phyloP scores from a whole-genome alignment of 2,329 filamentous ascomycete species.

The Dendrostoma leiphaemia region DNA sequence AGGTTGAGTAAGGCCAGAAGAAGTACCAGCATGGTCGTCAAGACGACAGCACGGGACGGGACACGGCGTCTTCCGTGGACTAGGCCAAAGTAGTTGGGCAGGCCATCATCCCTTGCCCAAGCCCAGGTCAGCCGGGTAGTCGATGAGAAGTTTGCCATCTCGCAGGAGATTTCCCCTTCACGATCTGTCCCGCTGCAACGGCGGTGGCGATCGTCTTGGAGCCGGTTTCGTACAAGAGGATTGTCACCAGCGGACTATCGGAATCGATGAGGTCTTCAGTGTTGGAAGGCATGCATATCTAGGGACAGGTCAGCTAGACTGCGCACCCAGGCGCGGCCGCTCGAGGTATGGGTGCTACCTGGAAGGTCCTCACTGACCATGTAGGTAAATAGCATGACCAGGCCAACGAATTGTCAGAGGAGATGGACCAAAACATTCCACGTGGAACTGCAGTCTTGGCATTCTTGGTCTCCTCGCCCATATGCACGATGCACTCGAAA shows the following conservation, averaged over 20 bases:
- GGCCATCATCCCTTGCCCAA: constrained; percentile 45
- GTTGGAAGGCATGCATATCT: constrained; percentile 37
- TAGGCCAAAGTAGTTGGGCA: constrained; percentile 13
- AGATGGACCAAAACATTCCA: constrained; percentile 41
- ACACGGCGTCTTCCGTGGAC: constrained; percentile 31
- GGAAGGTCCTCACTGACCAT: too few relatives aligned
- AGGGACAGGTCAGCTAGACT: not conserved
- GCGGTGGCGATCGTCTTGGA: constrained; percentile 38
- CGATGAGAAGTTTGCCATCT: constrained; percentile 42
- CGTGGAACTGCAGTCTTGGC: constrained; percentile 44
- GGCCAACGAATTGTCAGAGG: constrained; percentile 41
- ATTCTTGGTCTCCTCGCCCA: constrained; percentile 43
- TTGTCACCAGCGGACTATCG: constrained; percentile 40
- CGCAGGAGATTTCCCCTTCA: constrained; percentile 37
- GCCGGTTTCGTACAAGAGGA: constrained; percentile 37
- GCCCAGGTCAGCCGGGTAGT: constrained; percentile 48
- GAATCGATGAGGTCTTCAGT: constrained; percentile 29
- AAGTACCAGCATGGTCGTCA: constrained; percentile 30
- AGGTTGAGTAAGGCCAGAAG: constrained; percentile 37
- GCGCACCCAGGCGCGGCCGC: too few relatives aligned
- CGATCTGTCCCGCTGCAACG: constrained; percentile 35
- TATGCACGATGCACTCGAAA: constrained; percentile 46
- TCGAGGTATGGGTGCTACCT: too few relatives aligned
- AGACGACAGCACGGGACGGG: constrained; percentile 35
- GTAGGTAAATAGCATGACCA: constrained; percentile 38